These are phyloP conservation scores for Ogataea zsoltii DNA, from an alignment of 805 yeast species.

Conservation along the genomic window DNA sequence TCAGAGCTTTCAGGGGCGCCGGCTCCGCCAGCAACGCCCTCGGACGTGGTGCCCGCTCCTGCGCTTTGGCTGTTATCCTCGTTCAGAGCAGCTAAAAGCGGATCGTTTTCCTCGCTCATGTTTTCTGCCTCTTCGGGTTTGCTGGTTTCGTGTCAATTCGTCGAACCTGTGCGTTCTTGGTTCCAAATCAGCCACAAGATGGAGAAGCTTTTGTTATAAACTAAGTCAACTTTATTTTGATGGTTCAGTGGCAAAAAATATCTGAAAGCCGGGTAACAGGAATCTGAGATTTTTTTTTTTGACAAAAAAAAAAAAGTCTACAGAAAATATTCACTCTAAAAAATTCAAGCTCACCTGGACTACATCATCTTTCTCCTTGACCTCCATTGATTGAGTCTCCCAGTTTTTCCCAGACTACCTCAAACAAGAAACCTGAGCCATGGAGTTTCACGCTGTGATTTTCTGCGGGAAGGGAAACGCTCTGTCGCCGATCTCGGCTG, in stretches of 20 bases:
- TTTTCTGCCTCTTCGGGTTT: background rate
- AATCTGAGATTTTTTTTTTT: background rate
- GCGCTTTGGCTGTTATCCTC: slow-evolving; percentile 31
- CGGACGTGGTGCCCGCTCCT: slow-evolving; percentile 24
- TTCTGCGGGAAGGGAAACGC: slow-evolving; percentile 83
- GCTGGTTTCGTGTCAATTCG: slow-evolving; percentile 1
- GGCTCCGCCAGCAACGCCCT: slow-evolving; percentile 10
- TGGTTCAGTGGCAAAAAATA: slow-evolving; percentile 6
- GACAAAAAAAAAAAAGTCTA: background rate
- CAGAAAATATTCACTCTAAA: background rate
- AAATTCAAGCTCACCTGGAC: background rate
- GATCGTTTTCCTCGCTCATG: slow-evolving; percentile 60
- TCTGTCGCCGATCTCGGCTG: slow-evolving; percentile 69
- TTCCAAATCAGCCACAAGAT: too few species aligned
- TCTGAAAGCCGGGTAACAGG: background rate
- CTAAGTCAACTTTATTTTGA: background rate
- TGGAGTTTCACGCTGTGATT: slow-evolving; percentile 92
- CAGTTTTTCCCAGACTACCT: background rate
- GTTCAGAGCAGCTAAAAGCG: slow-evolving; percentile 69
- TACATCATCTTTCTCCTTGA: background rate
- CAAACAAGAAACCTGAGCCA: slow-evolving; percentile 36
- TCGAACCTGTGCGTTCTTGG: too few species aligned
- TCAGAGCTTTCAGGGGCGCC: slow-evolving; percentile 6
- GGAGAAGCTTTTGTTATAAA: background rate
- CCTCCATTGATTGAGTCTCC: background rate